Conservation (phyloP, 306 rosid species). For the Cicer pinnatifidum region DNA sequence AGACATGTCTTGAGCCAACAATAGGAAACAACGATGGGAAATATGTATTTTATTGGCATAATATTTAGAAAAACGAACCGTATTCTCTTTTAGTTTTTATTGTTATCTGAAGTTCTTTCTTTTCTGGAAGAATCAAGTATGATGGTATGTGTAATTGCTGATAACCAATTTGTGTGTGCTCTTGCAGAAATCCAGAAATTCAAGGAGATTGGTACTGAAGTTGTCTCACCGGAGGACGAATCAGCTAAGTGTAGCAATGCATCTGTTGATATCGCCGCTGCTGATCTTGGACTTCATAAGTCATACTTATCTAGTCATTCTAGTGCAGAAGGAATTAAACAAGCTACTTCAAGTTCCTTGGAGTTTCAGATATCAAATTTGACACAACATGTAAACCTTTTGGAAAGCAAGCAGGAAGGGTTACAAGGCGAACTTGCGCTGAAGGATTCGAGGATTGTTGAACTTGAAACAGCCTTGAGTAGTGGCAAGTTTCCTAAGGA, state of each 20-base stretch:
- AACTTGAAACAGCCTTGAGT: constrained; percentile 66
- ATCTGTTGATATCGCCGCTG: constrained; percentile 47
- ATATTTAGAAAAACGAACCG: neutral
- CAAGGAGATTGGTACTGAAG: constrained; percentile 62
- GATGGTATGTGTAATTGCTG: constrained; percentile 7
- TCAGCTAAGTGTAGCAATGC: constrained; percentile 51
- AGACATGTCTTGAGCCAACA: neutral
- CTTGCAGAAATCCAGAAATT: constrained; percentile 78
- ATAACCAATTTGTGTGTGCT: constrained; percentile 33
- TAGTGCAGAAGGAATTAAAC: constrained; percentile 53
- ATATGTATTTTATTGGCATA: constrained; percentile 16
- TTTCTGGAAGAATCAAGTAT: constrained; percentile 31
- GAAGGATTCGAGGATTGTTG: constrained; percentile 66
- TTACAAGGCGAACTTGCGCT: constrained; percentile 50
- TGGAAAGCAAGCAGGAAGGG: constrained; percentile 63
- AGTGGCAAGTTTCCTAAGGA: constrained; percentile 49
- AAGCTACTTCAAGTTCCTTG: constrained; percentile 54
- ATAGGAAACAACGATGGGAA: constrained; percentile 9
- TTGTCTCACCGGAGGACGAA: constrained; percentile 48
- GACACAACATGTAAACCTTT: constrained; percentile 57
- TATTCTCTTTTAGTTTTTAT: too few relatives aligned
- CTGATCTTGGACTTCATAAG: constrained; percentile 49
- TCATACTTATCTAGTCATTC: constrained; percentile 51
- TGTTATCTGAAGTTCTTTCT: constrained; percentile 24
- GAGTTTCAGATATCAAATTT: constrained; percentile 59